These are phyloP conservation scores for Mytilinidion resinicola DNA, from an alignment of 495 filamentous ascomycete genomes.

Conservation along the genomic window DNA sequence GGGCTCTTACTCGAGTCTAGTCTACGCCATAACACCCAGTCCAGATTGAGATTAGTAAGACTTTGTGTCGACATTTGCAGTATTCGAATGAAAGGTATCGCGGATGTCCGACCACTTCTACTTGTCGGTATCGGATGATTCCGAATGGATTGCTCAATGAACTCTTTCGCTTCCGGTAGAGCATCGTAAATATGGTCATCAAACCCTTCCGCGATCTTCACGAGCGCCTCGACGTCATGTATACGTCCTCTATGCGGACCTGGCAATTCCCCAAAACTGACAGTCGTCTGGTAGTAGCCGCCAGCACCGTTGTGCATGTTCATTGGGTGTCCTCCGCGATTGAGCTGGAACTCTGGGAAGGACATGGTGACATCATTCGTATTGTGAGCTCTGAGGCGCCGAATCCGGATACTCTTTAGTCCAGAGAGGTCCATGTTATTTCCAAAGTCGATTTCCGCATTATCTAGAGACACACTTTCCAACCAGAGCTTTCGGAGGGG, in stretches of 20 bases:
- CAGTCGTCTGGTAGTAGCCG: conserved; percentile 10
- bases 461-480: conserved; percentile 30
- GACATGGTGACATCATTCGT: background rate
- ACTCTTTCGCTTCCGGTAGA: conserved; percentile 10
- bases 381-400: conserved; percentile 17
- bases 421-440: conserved; percentile 9
- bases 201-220: conserved; percentile 6
- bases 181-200: conserved; percentile 15
- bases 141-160: background rate
- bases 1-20: no score
- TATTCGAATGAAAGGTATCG: conserved; percentile 6
- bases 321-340: conserved; percentile 6
- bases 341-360: conserved; percentile 5
- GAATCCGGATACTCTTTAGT: conserved; percentile 31
- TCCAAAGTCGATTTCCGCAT: conserved; percentile 9
- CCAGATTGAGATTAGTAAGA: conserved; percentile 30
- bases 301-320: conserved; percentile 14
- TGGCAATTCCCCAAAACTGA: conserved; percentile 4
- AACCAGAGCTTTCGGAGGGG: conserved; percentile 33
- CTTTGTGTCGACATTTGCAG: conserved; percentile 15
- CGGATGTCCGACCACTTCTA: background rate
- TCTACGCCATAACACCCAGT: conserved; percentile 28
- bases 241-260: background rate
- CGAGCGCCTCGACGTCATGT: background rate
- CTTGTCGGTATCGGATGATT: background rate